Evolutionary conservation across 2,329 filamentous ascomycete genomes (phyloP).

Genomic region (Madurella fahalii): DNA sequence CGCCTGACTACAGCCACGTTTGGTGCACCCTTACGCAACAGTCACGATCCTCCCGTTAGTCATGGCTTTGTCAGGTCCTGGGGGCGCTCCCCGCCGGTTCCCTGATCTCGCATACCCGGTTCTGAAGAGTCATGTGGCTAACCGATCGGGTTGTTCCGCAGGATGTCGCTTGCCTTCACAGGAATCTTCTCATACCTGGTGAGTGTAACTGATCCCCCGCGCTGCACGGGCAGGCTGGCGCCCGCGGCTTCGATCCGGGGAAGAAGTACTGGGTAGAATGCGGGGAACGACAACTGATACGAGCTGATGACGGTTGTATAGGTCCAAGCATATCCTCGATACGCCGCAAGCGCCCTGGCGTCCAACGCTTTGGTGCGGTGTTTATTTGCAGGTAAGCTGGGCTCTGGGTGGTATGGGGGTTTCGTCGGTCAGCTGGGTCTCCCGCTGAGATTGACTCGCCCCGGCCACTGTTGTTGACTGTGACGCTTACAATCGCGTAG

Average conservation of each 20-base stretch:
- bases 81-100: slow-evolving; percentile 25
- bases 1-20: not conserved
- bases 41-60: slow-evolving; percentile 24
- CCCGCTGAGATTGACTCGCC: not conserved
- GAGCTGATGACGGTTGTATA: slow-evolving; percentile 31
- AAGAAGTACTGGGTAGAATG: slow-evolving; percentile 25
- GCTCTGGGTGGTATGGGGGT: slow-evolving; percentile 24
- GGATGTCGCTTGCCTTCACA: slow-evolving; percentile 72
- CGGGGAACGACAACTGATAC: slow-evolving; percentile 25
- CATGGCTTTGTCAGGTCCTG: slow-evolving; percentile 28
- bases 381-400: slow-evolving; percentile 60
- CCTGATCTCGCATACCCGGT: slow-evolving; percentile 30
- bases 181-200: slow-evolving; percentile 88
- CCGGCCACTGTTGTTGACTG: slow-evolving; percentile 8
- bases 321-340: slow-evolving; percentile 72
- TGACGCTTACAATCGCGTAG: slow-evolving; percentile 35
- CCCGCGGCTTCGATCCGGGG: slow-evolving; percentile 12
- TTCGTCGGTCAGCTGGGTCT: slow-evolving; percentile 22
- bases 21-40: not conserved
- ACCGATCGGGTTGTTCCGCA: slow-evolving; percentile 36
- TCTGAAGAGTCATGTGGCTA: slow-evolving; percentile 30
- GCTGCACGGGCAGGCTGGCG: slow-evolving; percentile 16
- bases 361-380: slow-evolving; percentile 79
- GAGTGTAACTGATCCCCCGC: slow-evolving; percentile 30
- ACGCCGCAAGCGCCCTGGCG: slow-evolving; percentile 73